Percentiles rank a stretch among this genome's conserved stretches.
Conservation (phyloP, 306 rosid species). For the Cucumis cinereus region DNA sequence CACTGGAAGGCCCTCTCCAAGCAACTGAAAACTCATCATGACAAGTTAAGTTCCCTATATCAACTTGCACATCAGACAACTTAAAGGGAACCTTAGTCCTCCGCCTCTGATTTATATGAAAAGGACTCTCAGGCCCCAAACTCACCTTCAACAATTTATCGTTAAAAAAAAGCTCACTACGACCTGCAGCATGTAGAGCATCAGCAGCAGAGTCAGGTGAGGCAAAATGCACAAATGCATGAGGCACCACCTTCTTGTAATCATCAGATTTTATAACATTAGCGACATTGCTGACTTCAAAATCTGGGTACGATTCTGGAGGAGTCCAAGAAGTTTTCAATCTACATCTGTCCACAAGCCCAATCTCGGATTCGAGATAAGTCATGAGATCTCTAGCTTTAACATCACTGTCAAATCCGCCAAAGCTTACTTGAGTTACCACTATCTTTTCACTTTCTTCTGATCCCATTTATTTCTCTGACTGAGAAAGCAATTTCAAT, state of each 20-base stretch:
- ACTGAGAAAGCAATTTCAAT: neutral
- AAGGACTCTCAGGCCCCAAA: conserved; percentile 54
- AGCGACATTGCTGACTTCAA: conserved; percentile 16
- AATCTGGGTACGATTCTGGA: conserved; percentile 53
- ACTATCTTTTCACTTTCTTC: conserved; percentile 27
- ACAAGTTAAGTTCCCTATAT: conserved; percentile 50
- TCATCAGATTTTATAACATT: conserved; percentile 17
- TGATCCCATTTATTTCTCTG: conserved; percentile 27
- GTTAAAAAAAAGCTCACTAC: conserved; percentile 31
- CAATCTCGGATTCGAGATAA: conserved; percentile 42
- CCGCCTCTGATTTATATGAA: conserved; percentile 44
- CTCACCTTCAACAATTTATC: conserved; percentile 33
- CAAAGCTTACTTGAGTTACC: conserved; percentile 66
- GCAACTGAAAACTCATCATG: conserved; percentile 38
- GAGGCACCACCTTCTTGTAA: conserved; percentile 48
- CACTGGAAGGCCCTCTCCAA: conserved; percentile 54
- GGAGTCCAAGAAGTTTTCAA: conserved; percentile 83
- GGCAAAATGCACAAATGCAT: conserved; percentile 80
- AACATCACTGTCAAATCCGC: conserved; percentile 50
- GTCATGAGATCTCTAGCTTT: conserved; percentile 37
- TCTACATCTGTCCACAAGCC: conserved; percentile 57
- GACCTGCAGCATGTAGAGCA: conserved; percentile 32
- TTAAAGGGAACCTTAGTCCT: conserved; percentile 43
- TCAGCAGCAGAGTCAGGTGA: conserved; percentile 25
- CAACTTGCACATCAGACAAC: conserved; percentile 51